phyloP scores from a whole-genome alignment of 2,329 filamentous ascomycete species.

The Passalora sequoiae region DNA sequence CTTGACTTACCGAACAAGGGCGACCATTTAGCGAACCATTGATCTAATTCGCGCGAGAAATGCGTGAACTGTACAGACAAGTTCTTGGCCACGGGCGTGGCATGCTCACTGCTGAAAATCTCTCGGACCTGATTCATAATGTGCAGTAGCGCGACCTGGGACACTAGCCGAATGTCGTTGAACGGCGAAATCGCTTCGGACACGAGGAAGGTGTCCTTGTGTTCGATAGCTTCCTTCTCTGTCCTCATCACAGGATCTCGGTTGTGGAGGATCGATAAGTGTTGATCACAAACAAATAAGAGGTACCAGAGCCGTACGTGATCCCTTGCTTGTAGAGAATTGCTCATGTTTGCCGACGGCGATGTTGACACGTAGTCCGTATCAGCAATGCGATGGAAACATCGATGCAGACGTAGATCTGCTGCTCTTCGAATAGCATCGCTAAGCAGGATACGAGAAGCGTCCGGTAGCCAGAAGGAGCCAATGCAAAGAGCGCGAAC shows the following conservation, averaged over 20 bases:
- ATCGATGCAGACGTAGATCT: conserved; percentile 33
- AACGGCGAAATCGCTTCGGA: conserved; percentile 44
- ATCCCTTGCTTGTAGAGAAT: conserved; percentile 41
- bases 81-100: conserved; percentile 47
- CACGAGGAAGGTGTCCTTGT: conserved; percentile 54
- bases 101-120: conserved; percentile 53
- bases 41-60: conserved; percentile 41
- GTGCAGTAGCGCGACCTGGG: conserved; percentile 54
- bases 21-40: conserved; percentile 40
- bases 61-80: conserved; percentile 50
- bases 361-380: not conserved
- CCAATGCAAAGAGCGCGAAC: conserved; percentile 57
- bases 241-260: conserved; percentile 52
- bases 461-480: conserved; percentile 58
- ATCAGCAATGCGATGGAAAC: conserved; percentile 8
- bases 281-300: conserved; percentile 61
- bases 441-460: conserved; percentile 59
- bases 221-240: conserved; percentile 54
- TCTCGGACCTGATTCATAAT: conserved; percentile 54
- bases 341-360: conserved; percentile 27
- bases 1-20: conserved; percentile 6
- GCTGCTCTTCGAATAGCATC: conserved; percentile 48
- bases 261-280: conserved; percentile 59
- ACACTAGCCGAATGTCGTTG: conserved; percentile 53
- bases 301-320: conserved; percentile 58